Conservation (phyloP, 768 basidiomycete species). For the Leccinum subgranulosum region DNA sequence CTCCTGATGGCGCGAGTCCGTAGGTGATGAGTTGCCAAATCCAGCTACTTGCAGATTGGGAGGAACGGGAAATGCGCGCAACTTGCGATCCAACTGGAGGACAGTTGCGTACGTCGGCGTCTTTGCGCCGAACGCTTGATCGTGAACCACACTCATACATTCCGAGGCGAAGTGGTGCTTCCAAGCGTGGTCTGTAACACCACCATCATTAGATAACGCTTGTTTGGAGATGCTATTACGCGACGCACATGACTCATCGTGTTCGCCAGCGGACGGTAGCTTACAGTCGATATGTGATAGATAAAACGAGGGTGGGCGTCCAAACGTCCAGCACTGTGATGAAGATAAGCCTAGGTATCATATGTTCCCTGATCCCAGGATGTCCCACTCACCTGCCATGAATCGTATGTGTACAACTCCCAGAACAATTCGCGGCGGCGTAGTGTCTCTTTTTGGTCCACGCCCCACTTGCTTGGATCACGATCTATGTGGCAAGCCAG, state of each 20-base stretch:
- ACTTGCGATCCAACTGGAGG: slow-evolving; percentile 62
- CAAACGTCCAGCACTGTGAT: slow-evolving; percentile 65
- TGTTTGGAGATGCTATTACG: not conserved
- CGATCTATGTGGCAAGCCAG: slow-evolving; percentile 43
- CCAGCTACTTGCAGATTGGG: slow-evolving; percentile 64
- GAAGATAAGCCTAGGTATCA: slow-evolving; percentile 21
- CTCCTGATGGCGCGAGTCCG: slow-evolving; percentile 39
- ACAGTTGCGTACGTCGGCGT: slow-evolving; percentile 66
- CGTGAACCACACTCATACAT: slow-evolving; percentile 66
- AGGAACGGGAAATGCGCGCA: slow-evolving; percentile 66
- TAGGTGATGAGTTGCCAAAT: slow-evolving; percentile 51
- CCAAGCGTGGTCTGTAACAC: slow-evolving; percentile 56
- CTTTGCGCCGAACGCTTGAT: slow-evolving; percentile 70
- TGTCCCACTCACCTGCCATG: slow-evolving; percentile 28
- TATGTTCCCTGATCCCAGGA: not conserved
- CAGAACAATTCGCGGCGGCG: slow-evolving; percentile 67
- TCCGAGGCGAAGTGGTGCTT: slow-evolving; percentile 67
- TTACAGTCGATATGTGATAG: slow-evolving; percentile 65
- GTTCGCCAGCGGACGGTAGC: slow-evolving; percentile 49
- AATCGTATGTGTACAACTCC: slow-evolving; percentile 47
- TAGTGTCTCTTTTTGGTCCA: slow-evolving; percentile 53
- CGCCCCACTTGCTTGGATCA: slow-evolving; percentile 66
- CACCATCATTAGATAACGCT: slow-evolving; percentile 5
- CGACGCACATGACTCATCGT: slow-evolving; percentile 54
- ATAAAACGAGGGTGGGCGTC: slow-evolving; percentile 68